A percentile compares a stretch with the other conserved stretches of the same genome.
phyloP scores from a whole-genome alignment of 176 grass and related monocot species.

The Rhipidocladum racemiflorum region DNA sequence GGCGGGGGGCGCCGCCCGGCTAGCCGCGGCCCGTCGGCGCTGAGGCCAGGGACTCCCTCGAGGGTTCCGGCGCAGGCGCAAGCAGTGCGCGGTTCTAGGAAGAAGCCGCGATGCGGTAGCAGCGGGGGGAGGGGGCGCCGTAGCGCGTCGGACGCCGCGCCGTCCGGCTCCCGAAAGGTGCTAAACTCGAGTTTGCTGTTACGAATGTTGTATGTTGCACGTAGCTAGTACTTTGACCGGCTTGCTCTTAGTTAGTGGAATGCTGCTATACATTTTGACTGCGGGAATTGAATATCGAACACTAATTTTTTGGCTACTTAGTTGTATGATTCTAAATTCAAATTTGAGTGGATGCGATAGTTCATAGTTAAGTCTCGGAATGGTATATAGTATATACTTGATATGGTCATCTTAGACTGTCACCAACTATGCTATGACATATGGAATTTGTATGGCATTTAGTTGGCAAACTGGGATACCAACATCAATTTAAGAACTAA shows the following conservation, averaged over 20 bases:
- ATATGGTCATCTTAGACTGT: neutral
- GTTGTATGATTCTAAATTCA: neutral
- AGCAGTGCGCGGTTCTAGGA: constrained; percentile 25
- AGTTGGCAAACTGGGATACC: neutral
- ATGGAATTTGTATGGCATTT: neutral
- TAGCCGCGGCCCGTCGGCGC: constrained; percentile 18
- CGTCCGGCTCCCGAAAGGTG: constrained; percentile 39
- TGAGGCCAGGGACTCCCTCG: constrained; percentile 33
- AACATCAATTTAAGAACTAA: neutral
- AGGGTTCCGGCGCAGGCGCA: constrained; percentile 2
- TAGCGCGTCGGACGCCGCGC: neutral
- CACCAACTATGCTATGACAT: neutral
- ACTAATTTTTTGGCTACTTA: neutral
- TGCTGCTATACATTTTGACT: neutral
- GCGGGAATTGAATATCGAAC: neutral
- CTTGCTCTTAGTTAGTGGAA: neutral
- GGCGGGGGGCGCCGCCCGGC: constrained; percentile 9
- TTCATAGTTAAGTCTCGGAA: neutral
- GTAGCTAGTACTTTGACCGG: neutral
- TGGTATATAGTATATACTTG: neutral
- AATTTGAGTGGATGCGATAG: neutral
- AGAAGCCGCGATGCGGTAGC: constrained; percentile 37
- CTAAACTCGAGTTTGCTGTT: neutral
- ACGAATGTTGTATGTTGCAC: neutral
- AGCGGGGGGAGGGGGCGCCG: constrained; percentile 32